A percentile compares a stretch with the other conserved stretches of the same genome.
These are phyloP conservation scores for Didymella lethalis DNA, from an alignment of 2,329 filamentous ascomycete species.

Conservation along the genomic window DNA sequence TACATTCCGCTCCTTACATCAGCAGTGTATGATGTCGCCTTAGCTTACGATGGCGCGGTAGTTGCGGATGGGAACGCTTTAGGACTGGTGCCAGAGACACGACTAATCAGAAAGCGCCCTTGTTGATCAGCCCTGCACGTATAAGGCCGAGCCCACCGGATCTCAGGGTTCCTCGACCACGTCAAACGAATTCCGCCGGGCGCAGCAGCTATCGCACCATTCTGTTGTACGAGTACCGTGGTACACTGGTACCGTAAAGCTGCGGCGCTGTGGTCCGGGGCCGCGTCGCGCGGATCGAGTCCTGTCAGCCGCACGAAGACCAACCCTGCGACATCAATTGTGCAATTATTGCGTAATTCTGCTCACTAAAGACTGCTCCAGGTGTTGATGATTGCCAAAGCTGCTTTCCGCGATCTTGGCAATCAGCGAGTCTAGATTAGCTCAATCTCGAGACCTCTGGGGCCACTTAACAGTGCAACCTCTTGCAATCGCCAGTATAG, in stretches of 20 bases:
- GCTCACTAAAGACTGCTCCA: background rate
- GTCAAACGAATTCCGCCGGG: constrained; percentile 5
- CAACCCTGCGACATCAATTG: background rate
- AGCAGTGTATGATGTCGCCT: constrained; percentile 2
- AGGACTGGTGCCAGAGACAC: background rate
- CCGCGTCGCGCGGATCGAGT: constrained; percentile 1
- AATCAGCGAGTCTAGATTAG: background rate
- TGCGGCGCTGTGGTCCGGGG: background rate
- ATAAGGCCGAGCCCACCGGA: background rate
- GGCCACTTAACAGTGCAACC: too few species aligned
- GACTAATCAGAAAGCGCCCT: constrained; percentile 4
- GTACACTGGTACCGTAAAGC: background rate
- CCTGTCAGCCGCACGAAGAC: background rate
- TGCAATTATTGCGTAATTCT: constrained; percentile 1
- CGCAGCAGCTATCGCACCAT: constrained; percentile 16
- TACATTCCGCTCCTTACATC: constrained; percentile 19
- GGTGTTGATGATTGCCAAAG: background rate
- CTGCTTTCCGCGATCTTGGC: background rate
- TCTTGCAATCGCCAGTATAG: too few species aligned
- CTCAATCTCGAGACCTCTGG: too few species aligned
- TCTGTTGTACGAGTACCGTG: background rate
- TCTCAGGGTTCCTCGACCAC: background rate
- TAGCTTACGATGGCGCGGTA: constrained; percentile 1
- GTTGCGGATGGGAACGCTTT: background rate
- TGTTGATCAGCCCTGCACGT: background rate